Conservation (phyloP, 305 asterid species). For the Andrographis paniculata region DNA sequence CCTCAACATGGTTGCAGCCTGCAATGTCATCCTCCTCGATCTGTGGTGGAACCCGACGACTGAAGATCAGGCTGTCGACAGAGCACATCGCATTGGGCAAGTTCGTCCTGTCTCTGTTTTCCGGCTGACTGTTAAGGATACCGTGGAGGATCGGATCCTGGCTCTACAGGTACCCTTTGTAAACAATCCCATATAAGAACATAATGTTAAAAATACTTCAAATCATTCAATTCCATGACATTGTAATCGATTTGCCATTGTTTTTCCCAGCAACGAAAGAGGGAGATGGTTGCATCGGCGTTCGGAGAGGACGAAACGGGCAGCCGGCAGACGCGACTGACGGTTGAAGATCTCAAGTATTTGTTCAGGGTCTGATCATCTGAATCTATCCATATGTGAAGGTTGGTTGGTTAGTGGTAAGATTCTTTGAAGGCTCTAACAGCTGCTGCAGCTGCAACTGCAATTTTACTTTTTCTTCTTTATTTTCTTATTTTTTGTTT, state of each 20-base stretch:
- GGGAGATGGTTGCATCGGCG: slow-evolving; percentile 94
- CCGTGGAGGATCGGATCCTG: slow-evolving; percentile 97
- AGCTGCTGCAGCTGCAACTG: slow-evolving; percentile 21
- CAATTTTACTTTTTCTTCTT: too few relatives aligned
- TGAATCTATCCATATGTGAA: too few relatives aligned
- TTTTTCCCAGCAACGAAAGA: slow-evolving; percentile 72
- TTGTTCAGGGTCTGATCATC: slow-evolving; percentile 43
- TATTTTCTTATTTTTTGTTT: slow-evolving; percentile 12
- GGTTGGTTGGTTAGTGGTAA: slow-evolving; percentile 16
- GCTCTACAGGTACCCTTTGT: slow-evolving; percentile 70
- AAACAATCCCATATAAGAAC: not conserved
- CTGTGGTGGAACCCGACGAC: slow-evolving; percentile 99
- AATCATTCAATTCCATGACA: not conserved
- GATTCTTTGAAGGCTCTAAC: slow-evolving; percentile 16
- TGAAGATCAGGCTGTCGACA: slow-evolving; percentile 97
- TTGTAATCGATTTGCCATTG: not conserved
- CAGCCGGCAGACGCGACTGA: slow-evolving; percentile 67
- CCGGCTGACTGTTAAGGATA: slow-evolving; percentile 87
- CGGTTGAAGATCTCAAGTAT: slow-evolving; percentile 83
- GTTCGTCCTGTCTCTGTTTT: slow-evolving; percentile 88
- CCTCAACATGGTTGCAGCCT: slow-evolving; percentile 96
- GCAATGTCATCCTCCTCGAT: slow-evolving; percentile 86
- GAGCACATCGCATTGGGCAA: slow-evolving; percentile 99
- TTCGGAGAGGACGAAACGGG: slow-evolving; percentile 93
- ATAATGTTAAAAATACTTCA: not conserved